phyloP scores from a whole-genome alignment of 225 moss, liverwort and hornwort genomes.

The Pleurozium schreberi region DNA sequence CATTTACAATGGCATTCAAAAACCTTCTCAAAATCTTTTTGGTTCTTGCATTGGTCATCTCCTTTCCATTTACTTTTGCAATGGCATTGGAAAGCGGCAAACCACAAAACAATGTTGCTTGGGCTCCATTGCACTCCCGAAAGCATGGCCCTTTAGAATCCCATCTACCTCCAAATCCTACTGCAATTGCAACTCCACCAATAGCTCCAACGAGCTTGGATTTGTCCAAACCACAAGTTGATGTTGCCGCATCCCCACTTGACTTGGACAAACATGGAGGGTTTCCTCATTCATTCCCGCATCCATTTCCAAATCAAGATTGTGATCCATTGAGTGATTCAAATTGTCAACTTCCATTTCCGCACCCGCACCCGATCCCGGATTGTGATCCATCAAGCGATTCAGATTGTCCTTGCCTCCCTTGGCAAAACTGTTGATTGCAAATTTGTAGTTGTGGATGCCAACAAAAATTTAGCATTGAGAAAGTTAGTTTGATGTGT shows the following conservation, averaged over 20 bases:
- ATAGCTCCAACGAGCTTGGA: not conserved
- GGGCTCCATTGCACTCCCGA: not conserved
- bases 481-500: not conserved
- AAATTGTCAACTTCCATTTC: not conserved
- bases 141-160: too few species aligned
- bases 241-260: not conserved
- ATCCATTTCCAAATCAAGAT: not conserved
- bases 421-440: not conserved
- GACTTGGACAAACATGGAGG: not conserved
- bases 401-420: not conserved
- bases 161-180: not conserved
- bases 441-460: not conserved
- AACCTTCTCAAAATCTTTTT: not conserved
- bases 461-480: not conserved
- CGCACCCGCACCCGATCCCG: rapidly evolving
- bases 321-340: not conserved
- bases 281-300: rapidly evolving
- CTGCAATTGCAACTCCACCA: not conserved
- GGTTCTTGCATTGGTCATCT: not conserved
- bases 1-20: too few species aligned
- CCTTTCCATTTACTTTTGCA: not conserved
- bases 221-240: not conserved
- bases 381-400: not conserved
- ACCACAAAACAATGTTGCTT: not conserved
- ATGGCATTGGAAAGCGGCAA: not conserved